Percentiles rank a stretch among this genome's conserved stretches.
These are phyloP conservation scores for Mallotus repandus DNA, from an alignment of 441 rosid genomes.

Conservation along the genomic window DNA sequence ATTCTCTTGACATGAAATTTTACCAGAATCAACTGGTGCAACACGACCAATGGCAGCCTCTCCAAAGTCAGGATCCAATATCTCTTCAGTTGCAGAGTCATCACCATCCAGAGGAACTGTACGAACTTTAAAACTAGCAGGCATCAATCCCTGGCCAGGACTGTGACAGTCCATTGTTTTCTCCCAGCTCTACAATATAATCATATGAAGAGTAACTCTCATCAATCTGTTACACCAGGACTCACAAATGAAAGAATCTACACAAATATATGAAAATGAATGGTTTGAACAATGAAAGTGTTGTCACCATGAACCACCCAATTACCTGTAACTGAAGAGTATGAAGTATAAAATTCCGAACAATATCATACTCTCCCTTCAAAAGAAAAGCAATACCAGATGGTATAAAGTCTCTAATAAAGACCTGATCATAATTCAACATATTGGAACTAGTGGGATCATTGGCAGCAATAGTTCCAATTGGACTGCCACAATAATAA, in stretches of 20 bases:
- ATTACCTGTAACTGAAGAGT: slow-evolving; percentile 91
- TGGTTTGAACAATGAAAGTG: background rate
- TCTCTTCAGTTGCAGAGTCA: slow-evolving; percentile 74
- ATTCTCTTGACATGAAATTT: slow-evolving; percentile 7
- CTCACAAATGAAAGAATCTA: background rate
- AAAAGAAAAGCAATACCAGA: slow-evolving; percentile 88
- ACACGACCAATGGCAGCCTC: slow-evolving; percentile 97
- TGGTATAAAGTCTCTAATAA: slow-evolving; percentile 91
- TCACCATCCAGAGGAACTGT: slow-evolving; percentile 73
- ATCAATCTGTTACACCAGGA: background rate
- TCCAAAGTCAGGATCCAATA: slow-evolving; percentile 87
- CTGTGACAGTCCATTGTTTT: slow-evolving; percentile 97
- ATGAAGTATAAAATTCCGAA: slow-evolving; percentile 88
- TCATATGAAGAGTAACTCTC: background rate
- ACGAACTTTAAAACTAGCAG: slow-evolving; percentile 94
- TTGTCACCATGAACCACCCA: background rate
- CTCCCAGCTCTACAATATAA: slow-evolving; percentile 76
- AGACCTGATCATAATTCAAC: slow-evolving; percentile 91
- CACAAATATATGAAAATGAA: background rate
- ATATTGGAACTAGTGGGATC: slow-evolving; percentile 71
- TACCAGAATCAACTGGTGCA: slow-evolving; percentile 95
- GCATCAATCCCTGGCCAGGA: slow-evolving; percentile 98
- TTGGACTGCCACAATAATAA: slow-evolving; percentile 33
- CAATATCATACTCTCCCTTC: slow-evolving; percentile 92
- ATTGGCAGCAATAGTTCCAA: slow-evolving; percentile 67